Base-by-base conservation (phyloP, 495 filamentous ascomycete genomes). In the Penicillium coprophilum region DNA sequence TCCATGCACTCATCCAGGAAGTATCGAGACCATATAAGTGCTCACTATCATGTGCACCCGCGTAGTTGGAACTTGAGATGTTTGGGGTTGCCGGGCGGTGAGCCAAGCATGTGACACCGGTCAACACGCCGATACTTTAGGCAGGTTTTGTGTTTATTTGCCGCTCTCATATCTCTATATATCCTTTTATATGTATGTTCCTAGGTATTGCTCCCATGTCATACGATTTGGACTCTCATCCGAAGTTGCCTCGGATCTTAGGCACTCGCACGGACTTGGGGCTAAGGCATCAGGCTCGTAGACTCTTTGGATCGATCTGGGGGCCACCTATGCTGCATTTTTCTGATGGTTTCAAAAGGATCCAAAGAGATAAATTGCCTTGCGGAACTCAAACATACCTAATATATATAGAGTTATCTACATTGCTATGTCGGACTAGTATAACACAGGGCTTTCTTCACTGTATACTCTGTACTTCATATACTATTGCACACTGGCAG, bases 1-100 rank as follows among this genome's bases (percentile, higher is more conserved):
- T 60, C 60, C 64, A 66, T 69, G 41, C 55, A 68, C 38, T 30
- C 17, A 30, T n/a, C 43, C 9, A 55, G 51, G n/a, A 24, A 60
- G 56, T 50, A 34, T 15, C 32, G 19, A 32, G 38, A 52, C n/a
- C 31, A 31, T 41, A 15, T 15, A 44, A 40, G 28, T 46, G 49
- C 47, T 41, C 36, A 23, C 9, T 43, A 28, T 30, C n/a, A 6
- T 8, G 20, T 36, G 28, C 31, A 24, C 2, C 20, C 20, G 46
- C 28, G 46, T 31, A 17, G 19, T 49, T 24, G 46, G 27, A n/a
- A 54, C 11, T 19, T 28, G 12, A 2, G 46, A 21, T 46, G 30
- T 38, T 46, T 46, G 52, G 52, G 41, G 40, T 46, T 24, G 31
- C 52, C 52, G 52, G 52, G 52, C 52, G 52, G 52, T 54, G 52